These are phyloP conservation scores for Podospora pseudopauciseta DNA, from an alignment of 495 filamentous ascomycete genomes.

Conservation along the genomic window DNA sequence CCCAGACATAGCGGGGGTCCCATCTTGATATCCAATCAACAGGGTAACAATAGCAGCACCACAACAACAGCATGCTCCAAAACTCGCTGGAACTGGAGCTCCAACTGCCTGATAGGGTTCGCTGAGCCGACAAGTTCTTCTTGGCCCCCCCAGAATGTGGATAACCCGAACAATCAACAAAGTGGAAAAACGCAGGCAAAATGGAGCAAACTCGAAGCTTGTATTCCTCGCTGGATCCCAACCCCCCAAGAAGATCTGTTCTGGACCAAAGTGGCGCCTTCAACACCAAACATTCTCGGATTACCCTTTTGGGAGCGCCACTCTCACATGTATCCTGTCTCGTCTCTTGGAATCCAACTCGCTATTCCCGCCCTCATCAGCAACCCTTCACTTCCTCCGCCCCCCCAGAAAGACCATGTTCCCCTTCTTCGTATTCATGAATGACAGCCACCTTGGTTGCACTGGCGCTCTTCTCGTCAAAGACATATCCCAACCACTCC, in stretches of 20 bases:
- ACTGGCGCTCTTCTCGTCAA: conserved; percentile 68
- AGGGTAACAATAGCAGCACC: background rate
- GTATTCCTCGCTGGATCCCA: background rate
- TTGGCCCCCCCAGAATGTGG: background rate
- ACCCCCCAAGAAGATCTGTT: background rate
- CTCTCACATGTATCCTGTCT: background rate
- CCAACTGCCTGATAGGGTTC: background rate
- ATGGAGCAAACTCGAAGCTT: background rate
- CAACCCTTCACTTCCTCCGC: conserved; percentile 24
- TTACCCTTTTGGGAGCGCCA: conserved; percentile 15
- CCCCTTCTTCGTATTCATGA: conserved; percentile 60
- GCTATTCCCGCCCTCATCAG: conserved; percentile 1
- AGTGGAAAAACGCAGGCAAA: background rate
- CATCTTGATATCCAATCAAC: background rate
- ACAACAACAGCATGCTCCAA: background rate
- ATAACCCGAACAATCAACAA: background rate
- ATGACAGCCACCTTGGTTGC: conserved; percentile 75
- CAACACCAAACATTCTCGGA: conserved; percentile 1
- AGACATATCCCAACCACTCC: conserved; percentile 80
- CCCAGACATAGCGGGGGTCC: background rate
- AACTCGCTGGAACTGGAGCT: background rate
- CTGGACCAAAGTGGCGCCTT: background rate
- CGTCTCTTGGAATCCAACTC: background rate
- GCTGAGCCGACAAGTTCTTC: background rate
- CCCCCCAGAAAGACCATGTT: conserved; percentile 25